phyloP scores from a whole-genome alignment of 1,139 yeast genomes.

The Lodderomyces orthopsilosis region DNA sequence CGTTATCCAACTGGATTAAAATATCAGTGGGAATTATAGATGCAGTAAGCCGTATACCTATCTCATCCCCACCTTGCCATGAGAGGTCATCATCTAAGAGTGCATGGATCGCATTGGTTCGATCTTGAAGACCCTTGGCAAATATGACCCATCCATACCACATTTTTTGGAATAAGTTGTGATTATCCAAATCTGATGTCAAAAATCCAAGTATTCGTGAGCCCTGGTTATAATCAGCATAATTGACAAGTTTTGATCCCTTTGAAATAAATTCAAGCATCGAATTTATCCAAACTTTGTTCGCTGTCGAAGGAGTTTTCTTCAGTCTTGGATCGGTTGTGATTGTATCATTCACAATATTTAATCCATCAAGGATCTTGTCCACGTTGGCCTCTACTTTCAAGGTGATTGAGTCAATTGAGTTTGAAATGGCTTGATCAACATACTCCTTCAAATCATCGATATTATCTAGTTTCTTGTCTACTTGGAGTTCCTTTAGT shows the following conservation, averaged over 20 bases:
- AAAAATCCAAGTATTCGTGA: slow-evolving; percentile 43
- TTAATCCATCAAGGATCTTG: slow-evolving; percentile 26
- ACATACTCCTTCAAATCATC: slow-evolving; percentile 9
- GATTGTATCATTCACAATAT: slow-evolving; percentile 9
- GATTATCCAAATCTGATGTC: slow-evolving; percentile 22
- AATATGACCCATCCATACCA: slow-evolving; percentile 32
- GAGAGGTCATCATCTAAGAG: slow-evolving; percentile 32
- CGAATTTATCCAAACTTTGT: slow-evolving; percentile 17
- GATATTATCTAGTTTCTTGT: slow-evolving; percentile 7
- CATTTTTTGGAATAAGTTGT: slow-evolving; percentile 24
- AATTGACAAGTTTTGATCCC: slow-evolving; percentile 39
- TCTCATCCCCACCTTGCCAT: slow-evolving; percentile 38
- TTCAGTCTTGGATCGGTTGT: not conserved
- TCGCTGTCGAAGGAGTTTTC: slow-evolving; percentile 2
- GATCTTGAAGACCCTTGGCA: slow-evolving; percentile 24
- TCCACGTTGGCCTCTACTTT: slow-evolving; percentile 19
- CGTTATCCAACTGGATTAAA: slow-evolving; percentile 21
- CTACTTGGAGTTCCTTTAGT: slow-evolving; percentile 3
- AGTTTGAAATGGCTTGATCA: slow-evolving; percentile 2
- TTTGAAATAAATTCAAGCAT: slow-evolving; percentile 34
- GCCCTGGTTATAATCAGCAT: slow-evolving; percentile 42
- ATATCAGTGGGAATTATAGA: slow-evolving; percentile 38
- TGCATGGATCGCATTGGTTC: slow-evolving; percentile 40
- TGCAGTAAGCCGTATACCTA: slow-evolving; percentile 36
- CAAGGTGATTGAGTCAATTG: slow-evolving; percentile 6